Percentiles rank a stretch among this genome's conserved stretches.
phyloP scores from a whole-genome alignment of 2,329 filamentous ascomycete species.

The Emergomyces pasteurianus region DNA sequence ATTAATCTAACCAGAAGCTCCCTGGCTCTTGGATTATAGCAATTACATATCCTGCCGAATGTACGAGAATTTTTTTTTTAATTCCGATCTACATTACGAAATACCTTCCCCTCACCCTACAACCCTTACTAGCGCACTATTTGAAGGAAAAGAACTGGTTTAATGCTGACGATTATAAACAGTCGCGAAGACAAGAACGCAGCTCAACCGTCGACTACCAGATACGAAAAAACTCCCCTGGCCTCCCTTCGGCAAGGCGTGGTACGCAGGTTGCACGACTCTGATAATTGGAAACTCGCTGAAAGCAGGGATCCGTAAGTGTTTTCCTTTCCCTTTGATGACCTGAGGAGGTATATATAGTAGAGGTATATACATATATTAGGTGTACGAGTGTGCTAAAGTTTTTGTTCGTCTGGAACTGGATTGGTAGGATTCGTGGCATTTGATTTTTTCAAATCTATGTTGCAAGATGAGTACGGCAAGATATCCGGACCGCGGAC shows the following conservation, averaged over 20 bases:
- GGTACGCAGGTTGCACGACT: slow-evolving; percentile 97
- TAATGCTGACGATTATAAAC: neutral
- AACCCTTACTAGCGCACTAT: neutral
- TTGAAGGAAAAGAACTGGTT: slow-evolving; percentile 5
- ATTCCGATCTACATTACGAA: neutral
- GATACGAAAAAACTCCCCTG: slow-evolving; percentile 81
- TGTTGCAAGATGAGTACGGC: slow-evolving; percentile 72
- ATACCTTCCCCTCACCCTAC: neutral
- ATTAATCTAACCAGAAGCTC: neutral
- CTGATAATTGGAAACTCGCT: slow-evolving; percentile 92
- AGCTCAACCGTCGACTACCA: slow-evolving; percentile 75
- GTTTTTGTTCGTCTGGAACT: neutral
- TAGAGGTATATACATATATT: neutral
- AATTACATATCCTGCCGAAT: slow-evolving; percentile 91
- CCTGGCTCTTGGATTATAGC: slow-evolving; percentile 32
- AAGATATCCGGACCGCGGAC: slow-evolving; percentile 84
- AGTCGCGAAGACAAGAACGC: slow-evolving; percentile 91
- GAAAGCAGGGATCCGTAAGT: slow-evolving; percentile 84
- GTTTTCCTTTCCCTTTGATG: neutral
- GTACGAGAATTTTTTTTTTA: too few species aligned
- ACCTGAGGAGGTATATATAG: neutral
- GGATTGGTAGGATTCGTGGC: slow-evolving; percentile 63
- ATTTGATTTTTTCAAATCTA: slow-evolving; percentile 83
- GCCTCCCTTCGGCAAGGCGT: slow-evolving; percentile 85
- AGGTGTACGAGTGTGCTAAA: neutral